These are phyloP conservation scores for Daedaleopsis sinensis DNA, from an alignment of 768 basidiomycete species.

Conservation along the genomic window DNA sequence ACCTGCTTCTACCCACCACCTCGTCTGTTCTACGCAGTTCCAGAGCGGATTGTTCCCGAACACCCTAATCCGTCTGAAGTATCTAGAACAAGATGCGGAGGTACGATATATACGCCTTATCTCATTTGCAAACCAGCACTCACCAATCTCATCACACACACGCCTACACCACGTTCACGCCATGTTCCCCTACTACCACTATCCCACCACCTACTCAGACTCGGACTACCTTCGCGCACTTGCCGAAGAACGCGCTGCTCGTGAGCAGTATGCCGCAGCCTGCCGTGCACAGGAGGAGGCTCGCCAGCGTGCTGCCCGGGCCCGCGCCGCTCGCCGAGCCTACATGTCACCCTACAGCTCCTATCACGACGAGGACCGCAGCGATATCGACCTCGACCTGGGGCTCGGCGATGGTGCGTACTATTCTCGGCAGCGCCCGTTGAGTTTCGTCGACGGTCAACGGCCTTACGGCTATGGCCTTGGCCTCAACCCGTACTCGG, in stretches of 20 bases:
- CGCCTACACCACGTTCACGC: neutral
- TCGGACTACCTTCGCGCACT: slow-evolving; percentile 30
- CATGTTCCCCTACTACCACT: slow-evolving; percentile 19
- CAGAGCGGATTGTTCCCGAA: neutral
- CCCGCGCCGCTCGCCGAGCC: slow-evolving; percentile 27
- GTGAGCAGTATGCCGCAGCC: slow-evolving; percentile 29
- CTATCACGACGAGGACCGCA: slow-evolving; percentile 25
- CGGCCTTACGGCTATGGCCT: slow-evolving; percentile 8
- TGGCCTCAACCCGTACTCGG: slow-evolving; percentile 17
- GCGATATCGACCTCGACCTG: slow-evolving; percentile 19
- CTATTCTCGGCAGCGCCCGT: slow-evolving; percentile 6
- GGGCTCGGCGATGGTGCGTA: slow-evolving; percentile 12
- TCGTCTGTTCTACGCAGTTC: too few relatives aligned
- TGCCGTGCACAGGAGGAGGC: slow-evolving; percentile 32
- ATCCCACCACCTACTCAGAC: slow-evolving; percentile 15
- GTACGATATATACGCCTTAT: neutral
- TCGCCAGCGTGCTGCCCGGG: slow-evolving; percentile 31
- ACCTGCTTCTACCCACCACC: too few relatives aligned
- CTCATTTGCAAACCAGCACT: neutral
- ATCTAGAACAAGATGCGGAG: neutral
- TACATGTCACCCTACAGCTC: slow-evolving; percentile 27
- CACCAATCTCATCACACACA: neutral
- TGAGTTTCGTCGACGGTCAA: slow-evolving; percentile 7
- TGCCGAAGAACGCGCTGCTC: slow-evolving; percentile 33
- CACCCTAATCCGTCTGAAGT: neutral